Conservation (phyloP, 331 rosid species). For the Quercus lobata region DNA sequence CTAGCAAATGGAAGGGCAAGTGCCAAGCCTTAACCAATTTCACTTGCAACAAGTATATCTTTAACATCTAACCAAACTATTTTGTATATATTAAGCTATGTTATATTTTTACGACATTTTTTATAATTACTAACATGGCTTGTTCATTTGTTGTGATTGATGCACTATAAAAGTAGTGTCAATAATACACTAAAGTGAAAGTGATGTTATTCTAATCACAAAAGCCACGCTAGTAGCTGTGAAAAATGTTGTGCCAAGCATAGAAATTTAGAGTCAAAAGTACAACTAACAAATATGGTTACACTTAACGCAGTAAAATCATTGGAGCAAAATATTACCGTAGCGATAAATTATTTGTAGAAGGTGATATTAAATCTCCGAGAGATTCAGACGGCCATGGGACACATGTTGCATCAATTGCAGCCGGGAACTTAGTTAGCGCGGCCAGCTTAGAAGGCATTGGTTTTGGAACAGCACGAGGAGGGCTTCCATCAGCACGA, state of each 20-base stretch:
- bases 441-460: conserved; percentile 9
- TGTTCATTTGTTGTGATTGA: too few species aligned
- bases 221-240: too few species aligned
- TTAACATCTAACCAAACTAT: neutral
- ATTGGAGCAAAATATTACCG: conserved; percentile 30
- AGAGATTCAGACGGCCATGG: conserved; percentile 29
- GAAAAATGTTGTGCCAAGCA: too few species aligned
- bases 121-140: too few species aligned
- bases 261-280: neutral
- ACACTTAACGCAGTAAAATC: conserved; percentile 11
- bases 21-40: conserved; percentile 19
- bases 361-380: conserved; percentile 1
- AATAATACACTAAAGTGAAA: too few species aligned
- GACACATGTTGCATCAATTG: conserved; percentile 26
- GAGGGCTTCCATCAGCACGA: conserved; percentile 28
- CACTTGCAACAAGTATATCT: conserved; percentile 30
- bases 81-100: neutral
- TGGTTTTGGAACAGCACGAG: conserved; percentile 24
- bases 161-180: too few species aligned
- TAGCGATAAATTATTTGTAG: neutral
- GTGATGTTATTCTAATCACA: too few species aligned
- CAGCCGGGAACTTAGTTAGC: conserved; percentile 10
- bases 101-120: too few species aligned
- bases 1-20: conserved; percentile 38
- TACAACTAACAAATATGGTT: neutral